phyloP scores from a whole-genome alignment of 139 green algal species.

The Zygnema circumcarinatum region DNA sequence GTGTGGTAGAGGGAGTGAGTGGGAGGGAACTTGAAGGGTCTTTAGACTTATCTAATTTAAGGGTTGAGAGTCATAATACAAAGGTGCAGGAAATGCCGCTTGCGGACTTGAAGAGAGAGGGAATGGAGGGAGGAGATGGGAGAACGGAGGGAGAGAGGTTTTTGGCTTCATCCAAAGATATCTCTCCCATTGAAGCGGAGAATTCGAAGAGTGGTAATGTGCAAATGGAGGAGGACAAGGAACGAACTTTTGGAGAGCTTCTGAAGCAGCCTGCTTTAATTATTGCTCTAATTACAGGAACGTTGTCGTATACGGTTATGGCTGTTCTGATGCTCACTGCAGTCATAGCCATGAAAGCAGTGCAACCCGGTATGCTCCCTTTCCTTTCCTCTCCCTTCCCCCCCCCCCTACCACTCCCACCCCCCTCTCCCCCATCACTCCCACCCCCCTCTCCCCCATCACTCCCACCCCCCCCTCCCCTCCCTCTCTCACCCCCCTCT shows the following conservation, averaged over 20 bases:
- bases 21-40: background rate
- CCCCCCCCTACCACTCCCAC: background rate
- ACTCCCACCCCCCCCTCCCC: background rate
- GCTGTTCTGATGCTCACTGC: constrained; percentile 22
- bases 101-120: background rate
- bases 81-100: background rate
- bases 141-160: background rate
- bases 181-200: background rate
- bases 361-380: constrained; percentile 11
- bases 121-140: background rate
- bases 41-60: no score
- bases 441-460: background rate
- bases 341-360: constrained; percentile 28
- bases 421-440: background rate
- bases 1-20: background rate
- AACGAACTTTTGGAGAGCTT: background rate
- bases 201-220: background rate
- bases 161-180: background rate
- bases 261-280: background rate
- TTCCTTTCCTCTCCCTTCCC: background rate
- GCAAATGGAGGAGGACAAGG: background rate
- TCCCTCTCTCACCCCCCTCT: background rate
- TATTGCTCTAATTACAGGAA: background rate
- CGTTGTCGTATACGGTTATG: constrained; percentile 23
- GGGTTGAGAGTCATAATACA: background rate